Percentiles rank a stretch among this genome's conserved stretches.
Evolutionary conservation across 2,329 filamentous ascomycete species (phyloP).

Genomic region (Hymenoscyphus linearis): DNA sequence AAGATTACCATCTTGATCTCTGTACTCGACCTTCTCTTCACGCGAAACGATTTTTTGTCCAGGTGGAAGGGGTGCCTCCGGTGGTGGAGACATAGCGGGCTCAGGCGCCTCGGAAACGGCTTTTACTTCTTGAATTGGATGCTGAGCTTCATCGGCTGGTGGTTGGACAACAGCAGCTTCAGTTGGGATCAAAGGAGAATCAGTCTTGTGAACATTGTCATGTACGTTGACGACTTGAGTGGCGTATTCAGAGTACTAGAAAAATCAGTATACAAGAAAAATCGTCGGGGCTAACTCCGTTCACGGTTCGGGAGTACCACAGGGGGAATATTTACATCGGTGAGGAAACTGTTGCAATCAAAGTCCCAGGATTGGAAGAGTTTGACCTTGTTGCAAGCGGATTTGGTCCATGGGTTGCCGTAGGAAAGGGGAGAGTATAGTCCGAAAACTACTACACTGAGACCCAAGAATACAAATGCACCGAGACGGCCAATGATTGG

Average conservation of each 20-base stretch:
- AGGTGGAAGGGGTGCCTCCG: slow-evolving; percentile 9
- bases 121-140: slow-evolving; percentile 26
- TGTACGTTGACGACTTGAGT: slow-evolving; percentile 23
- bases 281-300: slow-evolving; percentile 1
- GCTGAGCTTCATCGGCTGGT: slow-evolving; percentile 21
- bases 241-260: slow-evolving; percentile 34
- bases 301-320: slow-evolving; percentile 20
- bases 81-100: slow-evolving; percentile 20
- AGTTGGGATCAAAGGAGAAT: slow-evolving; percentile 26
- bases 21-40: slow-evolving; percentile 87
- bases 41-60: slow-evolving; percentile 35
- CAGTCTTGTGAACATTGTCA: slow-evolving; percentile 28
- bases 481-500: slow-evolving; percentile 70
- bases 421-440: slow-evolving; percentile 89
- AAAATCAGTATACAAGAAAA: slow-evolving; percentile 14
- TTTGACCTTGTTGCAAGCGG: slow-evolving; percentile 81
- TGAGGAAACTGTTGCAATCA: slow-evolving; percentile 92
- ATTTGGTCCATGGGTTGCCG: slow-evolving; percentile 89
- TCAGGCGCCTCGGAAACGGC: slow-evolving; percentile 28
- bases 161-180: slow-evolving; percentile 23
- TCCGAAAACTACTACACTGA: slow-evolving; percentile 71
- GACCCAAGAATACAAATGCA: slow-evolving; percentile 66
- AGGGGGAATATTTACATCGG: slow-evolving; percentile 63
- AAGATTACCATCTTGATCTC: slow-evolving; percentile 88
- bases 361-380: slow-evolving; percentile 90